These are phyloP conservation scores for Malbranchea zuffiana DNA, from an alignment of 2,329 filamentous ascomycete genomes.

Conservation along the genomic window DNA sequence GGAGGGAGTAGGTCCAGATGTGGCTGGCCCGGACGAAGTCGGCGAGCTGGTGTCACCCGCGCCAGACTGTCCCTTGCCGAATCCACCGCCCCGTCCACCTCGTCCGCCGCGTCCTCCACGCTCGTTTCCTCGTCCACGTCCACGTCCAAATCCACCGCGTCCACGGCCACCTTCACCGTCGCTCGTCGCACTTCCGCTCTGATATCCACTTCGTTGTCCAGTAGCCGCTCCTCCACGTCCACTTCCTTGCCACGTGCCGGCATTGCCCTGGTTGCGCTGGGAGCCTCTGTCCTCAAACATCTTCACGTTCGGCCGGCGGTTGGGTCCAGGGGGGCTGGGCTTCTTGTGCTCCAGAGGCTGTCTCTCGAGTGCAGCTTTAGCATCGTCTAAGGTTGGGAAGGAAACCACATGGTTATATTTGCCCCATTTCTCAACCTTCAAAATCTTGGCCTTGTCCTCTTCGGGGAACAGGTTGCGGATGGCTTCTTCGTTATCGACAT, in stretches of 20 bases:
- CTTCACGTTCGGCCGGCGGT: constrained; percentile 70
- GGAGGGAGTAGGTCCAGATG: neutral
- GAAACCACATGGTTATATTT: constrained; percentile 74
- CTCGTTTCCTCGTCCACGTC: constrained; percentile 44
- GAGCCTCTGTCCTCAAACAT: constrained; percentile 62
- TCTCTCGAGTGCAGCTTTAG: constrained; percentile 64
- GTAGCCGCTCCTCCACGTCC: constrained; percentile 55
- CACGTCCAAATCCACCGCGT: constrained; percentile 46
- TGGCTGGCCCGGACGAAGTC: constrained; percentile 4
- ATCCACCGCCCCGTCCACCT: constrained; percentile 48
- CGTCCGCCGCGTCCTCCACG: constrained; percentile 46
- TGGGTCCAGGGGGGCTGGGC: constrained; percentile 53
- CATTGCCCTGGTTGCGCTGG: constrained; percentile 36
- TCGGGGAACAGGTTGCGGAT: constrained; percentile 71
- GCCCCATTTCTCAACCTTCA: constrained; percentile 54
- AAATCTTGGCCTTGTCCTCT: constrained; percentile 72
- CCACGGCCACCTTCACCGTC: constrained; percentile 61
- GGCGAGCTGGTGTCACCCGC: constrained; percentile 10
- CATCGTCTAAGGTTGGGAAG: constrained; percentile 69
- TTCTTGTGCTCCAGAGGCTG: constrained; percentile 68
- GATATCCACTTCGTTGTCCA: constrained; percentile 61
- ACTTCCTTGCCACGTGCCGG: constrained; percentile 46
- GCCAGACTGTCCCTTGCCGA: constrained; percentile 10
- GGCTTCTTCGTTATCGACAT: constrained; percentile 71
- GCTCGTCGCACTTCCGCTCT: constrained; percentile 64